Evolutionary conservation across 176 grass and related monocot species (phyloP).

Genomic region (Aegilops longissima): DNA sequence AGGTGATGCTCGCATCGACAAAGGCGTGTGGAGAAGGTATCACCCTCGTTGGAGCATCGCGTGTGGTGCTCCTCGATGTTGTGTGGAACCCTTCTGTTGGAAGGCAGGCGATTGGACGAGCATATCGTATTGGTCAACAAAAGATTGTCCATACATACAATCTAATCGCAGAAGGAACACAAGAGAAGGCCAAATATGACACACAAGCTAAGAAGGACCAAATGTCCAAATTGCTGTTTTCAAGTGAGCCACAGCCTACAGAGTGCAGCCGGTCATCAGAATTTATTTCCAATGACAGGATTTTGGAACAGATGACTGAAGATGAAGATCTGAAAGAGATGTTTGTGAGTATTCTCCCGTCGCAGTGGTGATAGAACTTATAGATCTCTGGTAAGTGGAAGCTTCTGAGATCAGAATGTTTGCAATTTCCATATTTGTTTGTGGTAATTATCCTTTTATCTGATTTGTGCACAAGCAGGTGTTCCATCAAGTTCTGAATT

Average conservation of each 20-base stretch:
- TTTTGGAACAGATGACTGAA: slow-evolving; percentile 65
- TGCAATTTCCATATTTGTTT: neutral
- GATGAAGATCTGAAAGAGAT: slow-evolving; percentile 53
- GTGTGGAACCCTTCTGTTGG: slow-evolving; percentile 88
- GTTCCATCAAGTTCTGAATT: neutral
- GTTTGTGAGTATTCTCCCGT: slow-evolving; percentile 49
- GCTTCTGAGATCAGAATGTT: slow-evolving; percentile 2
- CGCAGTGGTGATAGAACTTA: slow-evolving; percentile 23
- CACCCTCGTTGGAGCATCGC: slow-evolving; percentile 71
- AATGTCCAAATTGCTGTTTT: slow-evolving; percentile 74
- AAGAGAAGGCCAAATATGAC: slow-evolving; percentile 67
- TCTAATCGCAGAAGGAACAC: slow-evolving; percentile 66
- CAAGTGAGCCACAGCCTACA: slow-evolving; percentile 15
- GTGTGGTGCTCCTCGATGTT: slow-evolving; percentile 87
- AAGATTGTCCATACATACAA: slow-evolving; percentile 85
- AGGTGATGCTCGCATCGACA: slow-evolving; percentile 80
- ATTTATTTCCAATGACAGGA: slow-evolving; percentile 43
- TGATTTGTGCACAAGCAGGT: neutral
- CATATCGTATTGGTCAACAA: slow-evolving; percentile 76
- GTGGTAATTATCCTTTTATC: neutral
- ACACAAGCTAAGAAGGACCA: slow-evolving; percentile 72
- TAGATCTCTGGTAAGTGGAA: slow-evolving; percentile 23
- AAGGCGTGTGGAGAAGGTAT: slow-evolving; percentile 88
- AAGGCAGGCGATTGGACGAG: slow-evolving; percentile 85
- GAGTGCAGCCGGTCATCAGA: slow-evolving; percentile 25